Conservation (phyloP, 2,329 filamentous ascomycete genomes). For the Penicillium crustosum region DNA sequence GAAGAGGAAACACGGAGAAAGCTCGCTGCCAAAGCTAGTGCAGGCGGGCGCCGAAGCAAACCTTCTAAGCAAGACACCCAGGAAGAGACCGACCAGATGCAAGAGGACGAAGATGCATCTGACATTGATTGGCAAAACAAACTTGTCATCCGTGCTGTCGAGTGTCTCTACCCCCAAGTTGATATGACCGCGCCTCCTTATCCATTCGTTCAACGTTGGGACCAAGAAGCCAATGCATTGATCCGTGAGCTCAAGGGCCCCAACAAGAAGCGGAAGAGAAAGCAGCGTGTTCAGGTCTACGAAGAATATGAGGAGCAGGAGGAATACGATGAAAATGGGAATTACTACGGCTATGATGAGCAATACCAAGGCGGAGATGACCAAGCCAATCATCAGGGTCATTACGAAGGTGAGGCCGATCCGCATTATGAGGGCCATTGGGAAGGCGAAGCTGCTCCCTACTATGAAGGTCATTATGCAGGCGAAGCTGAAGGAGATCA, state of each 20-base stretch:
- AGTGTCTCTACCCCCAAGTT: constrained; percentile 73
- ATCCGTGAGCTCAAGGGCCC: constrained; percentile 42
- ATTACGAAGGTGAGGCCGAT: constrained; percentile 24
- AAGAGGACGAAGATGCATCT: constrained; percentile 46
- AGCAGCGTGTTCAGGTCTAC: constrained; percentile 54
- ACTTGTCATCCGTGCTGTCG: constrained; percentile 74
- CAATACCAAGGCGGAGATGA: constrained; percentile 38
- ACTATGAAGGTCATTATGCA: constrained; percentile 25
- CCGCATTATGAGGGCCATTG: constrained; percentile 2
- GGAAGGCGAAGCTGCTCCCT: not conserved
- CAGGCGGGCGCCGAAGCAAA: constrained; percentile 1
- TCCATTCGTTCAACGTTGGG: constrained; percentile 88
- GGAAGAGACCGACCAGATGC: constrained; percentile 1
- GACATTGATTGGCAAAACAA: constrained; percentile 70
- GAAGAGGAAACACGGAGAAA: constrained; percentile 62
- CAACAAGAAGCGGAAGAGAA: constrained; percentile 43
- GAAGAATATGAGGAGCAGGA: constrained; percentile 44
- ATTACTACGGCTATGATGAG: constrained; percentile 39
- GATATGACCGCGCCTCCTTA: constrained; percentile 76
- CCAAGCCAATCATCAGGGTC: not conserved
- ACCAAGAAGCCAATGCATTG: constrained; percentile 64
- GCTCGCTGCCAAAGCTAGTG: constrained; percentile 56
- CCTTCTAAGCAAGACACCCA: not conserved
- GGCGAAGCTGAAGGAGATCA: constrained; percentile 22
- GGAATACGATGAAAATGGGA: constrained; percentile 39